These are phyloP conservation scores for Hyparrhenia diplandra DNA, from an alignment of 176 grass and related monocot genomes.

Conservation along the genomic window DNA sequence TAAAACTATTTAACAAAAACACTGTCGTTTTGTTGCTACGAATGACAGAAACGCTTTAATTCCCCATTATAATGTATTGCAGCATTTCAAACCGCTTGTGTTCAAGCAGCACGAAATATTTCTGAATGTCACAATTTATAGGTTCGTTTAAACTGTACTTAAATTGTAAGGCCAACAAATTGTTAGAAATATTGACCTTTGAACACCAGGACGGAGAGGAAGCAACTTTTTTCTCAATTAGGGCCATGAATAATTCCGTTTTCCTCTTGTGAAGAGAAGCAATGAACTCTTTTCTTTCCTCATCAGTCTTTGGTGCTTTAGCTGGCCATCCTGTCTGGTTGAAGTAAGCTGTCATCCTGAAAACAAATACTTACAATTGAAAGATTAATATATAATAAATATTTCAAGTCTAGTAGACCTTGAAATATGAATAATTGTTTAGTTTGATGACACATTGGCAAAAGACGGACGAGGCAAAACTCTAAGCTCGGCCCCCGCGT, in stretches of 20 bases:
- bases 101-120: not conserved
- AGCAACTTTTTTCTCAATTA: constrained; percentile 98
- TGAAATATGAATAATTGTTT: not conserved
- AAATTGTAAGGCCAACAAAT: constrained; percentile 23
- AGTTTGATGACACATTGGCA: not conserved
- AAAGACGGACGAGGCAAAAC: too few species aligned
- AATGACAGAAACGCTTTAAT: not conserved
- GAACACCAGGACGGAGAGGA: constrained; percentile 94
- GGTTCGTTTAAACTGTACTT: constrained; percentile 27
- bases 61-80: not conserved
- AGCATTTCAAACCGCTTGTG: not conserved
- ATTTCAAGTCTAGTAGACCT: not conserved
- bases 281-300: constrained; percentile 82
- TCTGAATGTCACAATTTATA: not conserved
- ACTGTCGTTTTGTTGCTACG: not conserved
- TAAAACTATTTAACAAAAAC: not conserved
- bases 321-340: constrained; percentile 80
- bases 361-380: not conserved
- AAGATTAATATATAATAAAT: not conserved
- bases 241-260: constrained; percentile 88
- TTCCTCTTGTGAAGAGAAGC: constrained; percentile 95
- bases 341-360: constrained; percentile 96
- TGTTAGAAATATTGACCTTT: constrained; percentile 60
- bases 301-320: constrained; percentile 70
- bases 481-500: too few species aligned